Percentiles rank a stretch among this genome's conserved stretches.
phyloP scores from a whole-genome alignment of 1,284 basidiomycete genomes.

The Rhodotorula mucilaginosa region DNA sequence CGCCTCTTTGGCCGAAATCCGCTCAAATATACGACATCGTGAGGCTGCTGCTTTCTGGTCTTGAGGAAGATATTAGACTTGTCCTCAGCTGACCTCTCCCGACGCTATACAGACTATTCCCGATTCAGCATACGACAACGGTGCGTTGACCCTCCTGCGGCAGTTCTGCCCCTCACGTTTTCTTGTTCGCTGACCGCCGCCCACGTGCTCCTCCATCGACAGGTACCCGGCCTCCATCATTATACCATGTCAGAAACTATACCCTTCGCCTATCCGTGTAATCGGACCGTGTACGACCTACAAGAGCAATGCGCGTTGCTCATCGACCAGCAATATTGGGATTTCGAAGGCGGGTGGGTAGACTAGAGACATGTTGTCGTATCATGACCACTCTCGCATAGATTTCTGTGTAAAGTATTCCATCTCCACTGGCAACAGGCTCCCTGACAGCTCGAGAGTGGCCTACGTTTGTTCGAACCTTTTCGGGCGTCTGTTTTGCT shows the following conservation, averaged over 20 bases:
- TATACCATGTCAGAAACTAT: slow-evolving; percentile 14
- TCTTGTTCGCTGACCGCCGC: neutral
- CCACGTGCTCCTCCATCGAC: neutral
- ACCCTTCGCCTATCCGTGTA: slow-evolving; percentile 11
- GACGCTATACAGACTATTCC: neutral
- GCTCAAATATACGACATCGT: slow-evolving; percentile 4
- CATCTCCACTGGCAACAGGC: no score
- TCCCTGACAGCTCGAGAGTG: no score
- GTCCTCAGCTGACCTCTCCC: no score
- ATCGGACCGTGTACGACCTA: slow-evolving; percentile 1
- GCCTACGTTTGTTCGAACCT: no score
- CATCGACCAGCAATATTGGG: slow-evolving; percentile 1
- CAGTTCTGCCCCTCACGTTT: neutral
- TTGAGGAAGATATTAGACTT: no score
- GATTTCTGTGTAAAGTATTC: no score
- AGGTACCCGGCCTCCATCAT: slow-evolving; percentile 10
- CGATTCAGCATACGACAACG: neutral
- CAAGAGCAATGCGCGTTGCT: neutral
- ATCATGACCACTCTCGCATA: no score
- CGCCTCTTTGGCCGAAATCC: slow-evolving; percentile 7
- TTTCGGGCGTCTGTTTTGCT: no score
- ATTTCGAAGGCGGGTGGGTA: neutral
- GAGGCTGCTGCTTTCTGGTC: neutral
- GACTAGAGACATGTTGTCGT: neutral
- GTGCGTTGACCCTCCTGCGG: neutral